phyloP scores from a whole-genome alignment of 345 rosid genomes.

The Clausena lansium region DNA sequence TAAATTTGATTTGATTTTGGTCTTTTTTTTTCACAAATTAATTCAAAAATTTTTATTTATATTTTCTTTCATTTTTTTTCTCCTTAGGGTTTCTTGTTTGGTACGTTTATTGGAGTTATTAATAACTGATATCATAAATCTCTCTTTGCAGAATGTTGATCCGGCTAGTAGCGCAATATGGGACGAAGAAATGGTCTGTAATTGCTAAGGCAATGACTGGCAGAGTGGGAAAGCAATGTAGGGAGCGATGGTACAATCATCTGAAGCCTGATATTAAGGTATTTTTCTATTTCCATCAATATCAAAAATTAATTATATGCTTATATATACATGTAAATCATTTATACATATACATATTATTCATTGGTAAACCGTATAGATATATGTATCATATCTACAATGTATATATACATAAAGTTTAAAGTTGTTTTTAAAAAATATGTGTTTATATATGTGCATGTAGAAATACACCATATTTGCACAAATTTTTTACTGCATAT shows the following conservation, averaged over 20 bases:
- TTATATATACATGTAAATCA: too few species aligned
- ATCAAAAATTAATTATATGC: neutral
- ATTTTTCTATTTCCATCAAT: neutral
- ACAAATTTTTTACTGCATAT: too few species aligned
- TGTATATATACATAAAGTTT: neutral
- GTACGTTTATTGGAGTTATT: neutral
- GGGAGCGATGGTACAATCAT: constrained; percentile 95
- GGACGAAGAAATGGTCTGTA: constrained; percentile 67
- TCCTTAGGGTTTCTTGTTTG: constrained; percentile 4
- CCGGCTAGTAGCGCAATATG: constrained; percentile 49
- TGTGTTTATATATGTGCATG: neutral
- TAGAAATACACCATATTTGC: neutral
- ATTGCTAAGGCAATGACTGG: constrained; percentile 59
- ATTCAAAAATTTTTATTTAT: neutral
- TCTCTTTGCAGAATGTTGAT: constrained; percentile 39
- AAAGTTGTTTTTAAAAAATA: neutral
- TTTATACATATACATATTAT: neutral
- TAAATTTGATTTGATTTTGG: neutral
- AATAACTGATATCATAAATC: neutral
- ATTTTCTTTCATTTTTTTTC: neutral
- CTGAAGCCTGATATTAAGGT: constrained; percentile 84
- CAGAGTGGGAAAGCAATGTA: constrained; percentile 79
- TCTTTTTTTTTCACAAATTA: neutral
- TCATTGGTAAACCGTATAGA: too few species aligned
- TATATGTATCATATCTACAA: neutral